Base-by-base conservation (phyloP, 2,329 filamentous ascomycete species). In the Claviceps humidiphila region DNA sequence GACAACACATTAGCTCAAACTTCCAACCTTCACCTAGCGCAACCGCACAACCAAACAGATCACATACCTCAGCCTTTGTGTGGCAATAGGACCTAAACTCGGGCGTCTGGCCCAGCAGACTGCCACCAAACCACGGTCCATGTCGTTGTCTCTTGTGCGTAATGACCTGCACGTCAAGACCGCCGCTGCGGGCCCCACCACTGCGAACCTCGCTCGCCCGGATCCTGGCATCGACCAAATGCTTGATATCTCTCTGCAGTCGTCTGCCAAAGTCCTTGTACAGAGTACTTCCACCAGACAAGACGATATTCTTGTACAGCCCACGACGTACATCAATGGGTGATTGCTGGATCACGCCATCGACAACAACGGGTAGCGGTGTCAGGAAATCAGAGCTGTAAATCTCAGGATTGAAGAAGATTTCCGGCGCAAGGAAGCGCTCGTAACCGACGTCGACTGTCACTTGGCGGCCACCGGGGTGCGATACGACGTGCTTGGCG, bases 321-420 rank as follows among this genome's bases (percentile, higher is more conserved):
- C 93, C 93, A 71, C 93, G 83, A 64, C 93, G 86, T 46, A 98
- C 94, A 65, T 98, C 93, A 62, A 98, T 98, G 43, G 93, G 93
- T 38, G 91, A 95, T 53, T 89, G 91, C 71, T 98, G 93, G 62
- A 98, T 98, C 57, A 97, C 93, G 53, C 85, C 86, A 66, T 98
- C 93, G 56, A 98, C 94, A 49, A 98, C 93, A 49, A 81, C 87
- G 24, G 93, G 93, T 8, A 98, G 80, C 14, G 93, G 93, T 13
- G 93, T 98, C 58, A 98, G 74, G 75, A 98, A 98, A 67, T 98
- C 93, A 59, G 91, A 97, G 56, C 89, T 95, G 78, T 97, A 97
- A 64, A 98, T 98, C 73, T 98, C 93, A 34, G 93, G 93, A 72
- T 98, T 98, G 81, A 98, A 98, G 73, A 98, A 98, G 65, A 98